Evolutionary conservation across 2,329 filamentous ascomycete genomes (phyloP).

Genomic region (Talaromyces amestolkiae): DNA sequence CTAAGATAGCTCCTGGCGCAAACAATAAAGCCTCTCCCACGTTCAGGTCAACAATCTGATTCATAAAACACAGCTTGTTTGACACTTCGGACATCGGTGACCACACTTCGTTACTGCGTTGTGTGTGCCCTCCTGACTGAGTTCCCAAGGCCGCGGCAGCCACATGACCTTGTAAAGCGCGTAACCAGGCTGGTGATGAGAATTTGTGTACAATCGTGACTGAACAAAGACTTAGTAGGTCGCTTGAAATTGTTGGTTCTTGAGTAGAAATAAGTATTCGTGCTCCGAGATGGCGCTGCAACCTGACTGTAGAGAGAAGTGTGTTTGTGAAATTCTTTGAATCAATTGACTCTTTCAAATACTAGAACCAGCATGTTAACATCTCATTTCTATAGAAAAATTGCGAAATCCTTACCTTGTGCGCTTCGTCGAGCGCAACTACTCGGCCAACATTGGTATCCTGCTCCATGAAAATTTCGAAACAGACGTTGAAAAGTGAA

Average conservation of each 20-base stretch:
- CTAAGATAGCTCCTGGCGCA: neutral
- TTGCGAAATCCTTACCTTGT: constrained; percentile 54
- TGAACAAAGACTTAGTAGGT: constrained; percentile 68
- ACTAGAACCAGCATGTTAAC: constrained; percentile 37
- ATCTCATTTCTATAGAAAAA: neutral
- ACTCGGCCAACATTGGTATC: constrained; percentile 53
- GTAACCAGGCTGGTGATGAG: constrained; percentile 62
- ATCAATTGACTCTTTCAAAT: constrained; percentile 58
- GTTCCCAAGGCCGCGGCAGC: constrained; percentile 30
- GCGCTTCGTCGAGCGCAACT: constrained; percentile 72
- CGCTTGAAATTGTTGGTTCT: constrained; percentile 68
- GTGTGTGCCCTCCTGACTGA: neutral
- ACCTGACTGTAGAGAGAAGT: constrained; percentile 62
- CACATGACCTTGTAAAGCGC: constrained; percentile 47
- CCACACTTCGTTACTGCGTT: neutral
- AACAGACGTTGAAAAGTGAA: constrained; percentile 68
- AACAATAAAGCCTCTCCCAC: constrained; percentile 10
- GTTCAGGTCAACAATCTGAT: constrained; percentile 1
- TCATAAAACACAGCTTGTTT: neutral
- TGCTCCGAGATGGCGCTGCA: constrained; percentile 68
- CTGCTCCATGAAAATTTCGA: constrained; percentile 64
- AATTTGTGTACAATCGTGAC: constrained; percentile 73
- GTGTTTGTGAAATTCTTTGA: constrained; percentile 59
- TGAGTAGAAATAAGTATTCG: constrained; percentile 72
- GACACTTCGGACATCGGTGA: constrained; percentile 14